phyloP scores from a whole-genome alignment of 306 rosid genomes.

The Crotalaria pallida region DNA sequence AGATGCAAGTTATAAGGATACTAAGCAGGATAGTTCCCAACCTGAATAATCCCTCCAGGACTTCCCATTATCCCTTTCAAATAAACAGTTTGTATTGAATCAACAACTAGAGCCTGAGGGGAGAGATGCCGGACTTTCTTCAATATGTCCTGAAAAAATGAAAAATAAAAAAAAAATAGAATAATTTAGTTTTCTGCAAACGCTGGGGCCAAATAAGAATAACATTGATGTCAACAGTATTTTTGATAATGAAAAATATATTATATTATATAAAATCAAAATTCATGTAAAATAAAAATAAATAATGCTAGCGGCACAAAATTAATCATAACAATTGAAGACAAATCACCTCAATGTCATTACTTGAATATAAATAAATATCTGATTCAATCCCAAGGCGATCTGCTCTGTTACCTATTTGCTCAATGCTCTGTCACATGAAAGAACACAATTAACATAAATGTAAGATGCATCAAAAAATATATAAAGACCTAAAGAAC shows the following conservation, averaged over 20 bases:
- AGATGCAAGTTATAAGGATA: not conserved
- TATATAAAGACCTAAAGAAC: not conserved
- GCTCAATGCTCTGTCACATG: constrained; percentile 72
- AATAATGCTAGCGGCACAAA: not conserved
- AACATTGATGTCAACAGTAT: not conserved
- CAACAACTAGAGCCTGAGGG: constrained; percentile 72
- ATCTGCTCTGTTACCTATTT: constrained; percentile 90
- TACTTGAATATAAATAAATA: constrained; percentile 79
- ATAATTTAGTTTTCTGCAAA: constrained; percentile 2
- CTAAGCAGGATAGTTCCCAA: constrained; percentile 9
- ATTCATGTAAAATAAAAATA: constrained; percentile 3
- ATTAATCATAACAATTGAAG: not conserved
- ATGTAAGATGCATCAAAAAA: not conserved
- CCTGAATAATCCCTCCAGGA: constrained; percentile 86
- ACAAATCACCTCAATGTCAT: constrained; percentile 70
- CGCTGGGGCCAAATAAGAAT: constrained; percentile 1
- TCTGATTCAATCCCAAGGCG: constrained; percentile 65
- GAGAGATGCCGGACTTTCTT: constrained; percentile 61
- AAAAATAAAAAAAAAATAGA: not conserved
- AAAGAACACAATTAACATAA: constrained; percentile 7
- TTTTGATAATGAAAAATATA: not conserved
- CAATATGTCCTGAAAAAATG: constrained; percentile 68
- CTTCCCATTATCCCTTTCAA: constrained; percentile 78
- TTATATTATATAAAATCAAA: not conserved
- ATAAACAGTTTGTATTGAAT: constrained; percentile 94